A percentile compares a stretch with the other conserved stretches of the same genome.
phyloP scores from a whole-genome alignment of 75 land plant genomes.

The Ceratopteris richardii region DNA sequence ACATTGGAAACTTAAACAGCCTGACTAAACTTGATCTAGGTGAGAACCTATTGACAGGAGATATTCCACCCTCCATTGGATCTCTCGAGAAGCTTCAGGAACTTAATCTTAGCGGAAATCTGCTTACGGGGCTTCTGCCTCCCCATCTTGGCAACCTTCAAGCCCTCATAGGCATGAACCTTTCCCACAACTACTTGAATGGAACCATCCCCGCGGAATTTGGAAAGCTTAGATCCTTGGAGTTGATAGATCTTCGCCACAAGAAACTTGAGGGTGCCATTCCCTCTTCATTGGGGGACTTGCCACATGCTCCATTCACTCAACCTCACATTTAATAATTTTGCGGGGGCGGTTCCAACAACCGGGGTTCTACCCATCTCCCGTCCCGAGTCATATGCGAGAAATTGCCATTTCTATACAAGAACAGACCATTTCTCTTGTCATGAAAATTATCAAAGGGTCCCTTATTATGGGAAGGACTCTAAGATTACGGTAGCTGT shows the following conservation, averaged over 20 bases:
- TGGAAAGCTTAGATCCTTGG: not conserved
- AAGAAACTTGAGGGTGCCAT: constrained; percentile 34
- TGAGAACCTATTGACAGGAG: constrained; percentile 49
- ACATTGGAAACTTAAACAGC: constrained; percentile 36
- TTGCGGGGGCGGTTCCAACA: too few relatives aligned
- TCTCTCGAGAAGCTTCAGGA: constrained; percentile 44
- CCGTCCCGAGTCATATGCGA: too few relatives aligned
- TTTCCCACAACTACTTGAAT: constrained; percentile 42
- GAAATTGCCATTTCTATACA: too few relatives aligned
- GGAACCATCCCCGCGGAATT: constrained; percentile 40
- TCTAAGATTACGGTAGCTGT: too few relatives aligned
- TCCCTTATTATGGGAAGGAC: too few relatives aligned
- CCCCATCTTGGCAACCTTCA: constrained; percentile 17
- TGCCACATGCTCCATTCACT: constrained; percentile 43
- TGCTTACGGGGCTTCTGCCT: constrained; percentile 57
- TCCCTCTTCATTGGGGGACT: constrained; percentile 47
- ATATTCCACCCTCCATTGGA: constrained; percentile 46
- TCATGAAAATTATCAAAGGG: too few relatives aligned
- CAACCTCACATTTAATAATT: constrained; percentile 48
- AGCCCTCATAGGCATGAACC: constrained; percentile 24
- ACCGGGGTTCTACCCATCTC: too few relatives aligned
- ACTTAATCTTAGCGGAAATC: constrained; percentile 51
- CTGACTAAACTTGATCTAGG: constrained; percentile 38
- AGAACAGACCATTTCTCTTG: too few relatives aligned
- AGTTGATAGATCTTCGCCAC: not conserved